These are phyloP conservation scores for Pelargonium australe DNA, from an alignment of 441 rosid genomes.

Conservation along the genomic window DNA sequence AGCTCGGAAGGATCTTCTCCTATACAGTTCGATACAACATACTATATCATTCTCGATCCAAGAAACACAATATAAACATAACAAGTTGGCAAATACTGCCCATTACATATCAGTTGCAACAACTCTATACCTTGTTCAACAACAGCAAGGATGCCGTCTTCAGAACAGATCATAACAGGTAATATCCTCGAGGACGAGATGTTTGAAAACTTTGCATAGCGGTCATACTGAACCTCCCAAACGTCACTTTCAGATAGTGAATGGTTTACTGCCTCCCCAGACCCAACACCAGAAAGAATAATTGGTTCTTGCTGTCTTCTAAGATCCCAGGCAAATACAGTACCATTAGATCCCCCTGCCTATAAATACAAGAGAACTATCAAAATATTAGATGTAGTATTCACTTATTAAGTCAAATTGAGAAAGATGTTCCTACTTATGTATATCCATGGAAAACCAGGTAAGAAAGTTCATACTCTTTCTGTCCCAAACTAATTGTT, in stretches of 20 bases:
- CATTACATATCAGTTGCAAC: neutral
- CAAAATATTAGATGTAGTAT: neutral
- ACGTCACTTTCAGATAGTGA: slow-evolving; percentile 75
- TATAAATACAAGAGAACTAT: slow-evolving; percentile 24
- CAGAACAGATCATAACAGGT: slow-evolving; percentile 84
- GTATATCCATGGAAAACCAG: too few relatives aligned
- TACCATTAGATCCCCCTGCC: slow-evolving; percentile 92
- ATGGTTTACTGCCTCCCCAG: slow-evolving; percentile 30
- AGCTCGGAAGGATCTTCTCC: slow-evolving; percentile 76
- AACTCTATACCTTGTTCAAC: slow-evolving; percentile 59
- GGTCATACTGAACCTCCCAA: slow-evolving; percentile 84
- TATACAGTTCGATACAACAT: neutral
- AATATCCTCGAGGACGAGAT: slow-evolving; percentile 56
- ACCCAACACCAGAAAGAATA: slow-evolving; percentile 55
- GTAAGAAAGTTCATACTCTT: too few relatives aligned
- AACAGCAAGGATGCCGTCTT: slow-evolving; percentile 85
- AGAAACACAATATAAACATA: neutral
- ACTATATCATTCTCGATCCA: neutral
- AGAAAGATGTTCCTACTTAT: neutral
- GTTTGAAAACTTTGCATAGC: slow-evolving; percentile 44
- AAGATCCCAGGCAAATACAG: slow-evolving; percentile 86
- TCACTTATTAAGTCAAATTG: neutral
- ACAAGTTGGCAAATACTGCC: neutral
- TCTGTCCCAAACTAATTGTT: too few relatives aligned
- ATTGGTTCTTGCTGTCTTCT: slow-evolving; percentile 67